Percentiles rank a stretch among this genome's conserved stretches.
phyloP scores from a whole-genome alignment of 2,329 filamentous ascomycete species.

The Clarireedia sp. region DNA sequence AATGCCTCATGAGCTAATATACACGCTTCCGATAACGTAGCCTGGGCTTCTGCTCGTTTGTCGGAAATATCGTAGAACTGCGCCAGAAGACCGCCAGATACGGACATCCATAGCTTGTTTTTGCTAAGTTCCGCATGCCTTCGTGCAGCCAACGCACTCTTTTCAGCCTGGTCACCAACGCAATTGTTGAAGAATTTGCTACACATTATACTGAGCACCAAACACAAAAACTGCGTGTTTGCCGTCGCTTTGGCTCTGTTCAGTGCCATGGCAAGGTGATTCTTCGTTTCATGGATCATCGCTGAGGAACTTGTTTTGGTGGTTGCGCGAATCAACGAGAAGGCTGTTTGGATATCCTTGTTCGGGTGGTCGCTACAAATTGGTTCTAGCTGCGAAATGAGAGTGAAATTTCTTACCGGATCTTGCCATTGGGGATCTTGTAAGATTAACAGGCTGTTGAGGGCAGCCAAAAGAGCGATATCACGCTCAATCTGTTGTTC shows the following conservation, averaged over 20 bases:
- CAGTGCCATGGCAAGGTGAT: conserved; percentile 66
- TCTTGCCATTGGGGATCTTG: conserved; percentile 52
- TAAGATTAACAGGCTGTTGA: conserved; percentile 68
- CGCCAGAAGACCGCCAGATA: conserved; percentile 70
- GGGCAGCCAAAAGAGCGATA: conserved; percentile 54
- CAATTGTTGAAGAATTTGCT: conserved; percentile 48
- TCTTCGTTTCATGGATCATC: conserved; percentile 70
- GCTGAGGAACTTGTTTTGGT: conserved; percentile 52
- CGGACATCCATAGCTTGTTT: conserved; percentile 70
- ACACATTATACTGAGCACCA: conserved; percentile 80
- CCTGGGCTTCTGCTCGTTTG: conserved; percentile 44
- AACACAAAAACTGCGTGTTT: conserved; percentile 74
- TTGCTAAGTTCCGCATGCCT: conserved; percentile 62
- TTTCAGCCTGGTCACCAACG: conserved; percentile 74
- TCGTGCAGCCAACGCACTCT: conserved; percentile 63
- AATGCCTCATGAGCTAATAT: conserved; percentile 21
- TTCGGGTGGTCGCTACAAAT: conserved; percentile 64
- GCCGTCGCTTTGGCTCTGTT: conserved; percentile 58
- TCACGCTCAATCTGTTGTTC: conserved; percentile 50
- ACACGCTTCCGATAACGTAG: conserved; percentile 36
- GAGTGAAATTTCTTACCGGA: conserved; percentile 47
- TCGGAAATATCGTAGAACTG: conserved; percentile 69
- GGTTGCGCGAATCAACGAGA: conserved; percentile 65
- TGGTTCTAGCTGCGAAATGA: conserved; percentile 59
- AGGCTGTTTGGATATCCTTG: conserved; percentile 68